These are phyloP conservation scores for Penicillium bialowiezense DNA, from an alignment of 495 filamentous ascomycete species.

Conservation along the genomic window DNA sequence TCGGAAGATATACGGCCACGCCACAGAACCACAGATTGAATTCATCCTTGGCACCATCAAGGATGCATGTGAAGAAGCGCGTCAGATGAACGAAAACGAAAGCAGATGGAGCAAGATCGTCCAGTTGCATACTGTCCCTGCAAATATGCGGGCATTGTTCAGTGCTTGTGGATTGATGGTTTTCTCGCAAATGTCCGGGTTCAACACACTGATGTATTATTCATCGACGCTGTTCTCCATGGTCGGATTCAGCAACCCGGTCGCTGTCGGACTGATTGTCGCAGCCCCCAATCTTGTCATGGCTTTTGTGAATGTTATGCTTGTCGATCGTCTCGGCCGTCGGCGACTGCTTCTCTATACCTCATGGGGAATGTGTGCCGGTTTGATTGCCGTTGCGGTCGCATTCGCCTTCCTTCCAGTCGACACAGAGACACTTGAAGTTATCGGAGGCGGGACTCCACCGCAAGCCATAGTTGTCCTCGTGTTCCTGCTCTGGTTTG, in stretches of 20 bases:
- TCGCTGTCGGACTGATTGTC: constrained; percentile 46
- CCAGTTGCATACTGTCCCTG: too few species aligned
- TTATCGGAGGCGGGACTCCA: neutral
- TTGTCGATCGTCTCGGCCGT: constrained; percentile 38
- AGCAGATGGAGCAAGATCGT: too few species aligned
- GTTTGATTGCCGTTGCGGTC: constrained; percentile 40
- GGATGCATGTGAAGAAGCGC: too few species aligned
- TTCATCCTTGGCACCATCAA: too few species aligned
- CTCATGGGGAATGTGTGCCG: constrained; percentile 38
- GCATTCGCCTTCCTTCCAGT: constrained; percentile 50
- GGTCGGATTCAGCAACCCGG: constrained; percentile 49
- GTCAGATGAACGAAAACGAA: too few species aligned
- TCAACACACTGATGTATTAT: constrained; percentile 27
- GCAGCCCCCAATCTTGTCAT: constrained; percentile 52
- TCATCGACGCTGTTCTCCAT: constrained; percentile 49
- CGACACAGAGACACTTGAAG: constrained; percentile 32
- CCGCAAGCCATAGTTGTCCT: constrained; percentile 36
- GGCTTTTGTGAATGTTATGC: constrained; percentile 43
- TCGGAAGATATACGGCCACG: too few species aligned
- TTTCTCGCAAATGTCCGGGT: neutral
- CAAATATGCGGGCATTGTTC: too few species aligned
- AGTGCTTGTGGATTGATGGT: neutral
- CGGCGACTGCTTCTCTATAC: constrained; percentile 43
- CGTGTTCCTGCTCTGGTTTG: constrained; percentile 39
- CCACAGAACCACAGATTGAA: too few species aligned